These are phyloP conservation scores for Ustilago trichophora DNA, from an alignment of 1,284 basidiomycete species.

Conservation along the genomic window DNA sequence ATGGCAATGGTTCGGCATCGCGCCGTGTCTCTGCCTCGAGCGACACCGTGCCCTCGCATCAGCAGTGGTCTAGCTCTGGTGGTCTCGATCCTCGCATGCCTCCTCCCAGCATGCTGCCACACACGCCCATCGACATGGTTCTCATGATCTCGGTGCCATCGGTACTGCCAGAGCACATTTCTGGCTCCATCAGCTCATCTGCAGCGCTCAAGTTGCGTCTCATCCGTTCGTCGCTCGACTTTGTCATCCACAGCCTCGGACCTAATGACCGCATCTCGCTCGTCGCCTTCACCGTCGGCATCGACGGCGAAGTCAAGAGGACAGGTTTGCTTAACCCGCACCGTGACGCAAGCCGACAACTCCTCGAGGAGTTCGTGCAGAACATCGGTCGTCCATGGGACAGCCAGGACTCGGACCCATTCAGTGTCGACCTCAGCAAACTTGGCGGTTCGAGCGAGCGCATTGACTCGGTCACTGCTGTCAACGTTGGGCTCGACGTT, in stretches of 20 bases:
- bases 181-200: constrained; percentile 76
- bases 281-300: constrained; percentile 53
- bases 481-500: constrained; percentile 74
- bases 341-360: constrained; percentile 37
- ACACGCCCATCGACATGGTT: constrained; percentile 89
- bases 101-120: constrained; percentile 70
- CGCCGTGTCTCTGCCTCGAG: constrained; percentile 20
- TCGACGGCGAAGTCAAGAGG: constrained; percentile 53
- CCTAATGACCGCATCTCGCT: constrained; percentile 57
- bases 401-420: constrained; percentile 43
- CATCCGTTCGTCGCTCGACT: constrained; percentile 59
- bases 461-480: constrained; percentile 57
- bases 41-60: constrained; percentile 37
- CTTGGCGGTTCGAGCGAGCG: constrained; percentile 56
- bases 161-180: constrained; percentile 36
- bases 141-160: constrained; percentile 85
- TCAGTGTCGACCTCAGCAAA: constrained; percentile 51
- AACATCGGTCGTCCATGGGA: constrained; percentile 57
- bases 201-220: constrained; percentile 70
- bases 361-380: constrained; percentile 51
- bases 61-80: constrained; percentile 60
- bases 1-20: constrained; percentile 13
- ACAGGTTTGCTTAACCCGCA: constrained; percentile 54
- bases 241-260: constrained; percentile 56
- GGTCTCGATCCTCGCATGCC: constrained; percentile 57